Evolutionary conservation across 2,329 filamentous ascomycete genomes (phyloP).

Genomic region (Colletotrichum sp.): DNA sequence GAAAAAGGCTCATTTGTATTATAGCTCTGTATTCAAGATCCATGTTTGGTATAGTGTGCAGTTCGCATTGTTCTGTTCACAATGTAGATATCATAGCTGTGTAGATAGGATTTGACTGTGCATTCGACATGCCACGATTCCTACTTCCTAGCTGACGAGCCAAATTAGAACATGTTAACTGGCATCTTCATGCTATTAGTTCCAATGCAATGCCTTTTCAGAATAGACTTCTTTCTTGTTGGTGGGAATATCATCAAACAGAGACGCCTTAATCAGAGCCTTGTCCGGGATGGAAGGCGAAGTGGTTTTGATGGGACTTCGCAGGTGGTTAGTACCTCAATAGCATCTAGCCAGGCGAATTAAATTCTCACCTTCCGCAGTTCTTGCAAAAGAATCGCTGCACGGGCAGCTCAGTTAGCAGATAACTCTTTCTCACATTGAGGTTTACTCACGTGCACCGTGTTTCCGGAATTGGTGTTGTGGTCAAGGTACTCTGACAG

Average conservation of each 20-base stretch:
- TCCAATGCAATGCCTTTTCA: neutral
- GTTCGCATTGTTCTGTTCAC: neutral
- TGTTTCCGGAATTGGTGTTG: slow-evolving; percentile 9
- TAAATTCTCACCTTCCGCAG: neutral
- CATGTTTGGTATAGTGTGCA: neutral
- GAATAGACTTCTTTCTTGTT: neutral
- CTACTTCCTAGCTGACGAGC: neutral
- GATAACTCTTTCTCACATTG: neutral
- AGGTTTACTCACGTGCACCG: neutral
- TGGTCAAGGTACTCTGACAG: slow-evolving; percentile 5
- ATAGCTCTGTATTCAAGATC: neutral
- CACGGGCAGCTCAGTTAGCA: rapidly evolving
- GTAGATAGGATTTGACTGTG: neutral
- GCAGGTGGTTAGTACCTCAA: neutral
- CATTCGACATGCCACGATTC: neutral
- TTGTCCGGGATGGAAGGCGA: neutral
- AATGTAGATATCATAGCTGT: neutral
- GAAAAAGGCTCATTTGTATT: neutral
- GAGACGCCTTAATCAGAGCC: slow-evolving; percentile 5
- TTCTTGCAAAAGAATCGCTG: slow-evolving; percentile 12
- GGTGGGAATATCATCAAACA: slow-evolving; percentile 11
- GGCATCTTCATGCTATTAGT: neutral
- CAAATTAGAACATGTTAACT: neutral
- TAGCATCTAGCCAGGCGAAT: neutral
- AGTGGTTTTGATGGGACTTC: neutral